Conservation (phyloP, 139 green algal genomes). For the Prasinococcaceae sp. region DNA sequence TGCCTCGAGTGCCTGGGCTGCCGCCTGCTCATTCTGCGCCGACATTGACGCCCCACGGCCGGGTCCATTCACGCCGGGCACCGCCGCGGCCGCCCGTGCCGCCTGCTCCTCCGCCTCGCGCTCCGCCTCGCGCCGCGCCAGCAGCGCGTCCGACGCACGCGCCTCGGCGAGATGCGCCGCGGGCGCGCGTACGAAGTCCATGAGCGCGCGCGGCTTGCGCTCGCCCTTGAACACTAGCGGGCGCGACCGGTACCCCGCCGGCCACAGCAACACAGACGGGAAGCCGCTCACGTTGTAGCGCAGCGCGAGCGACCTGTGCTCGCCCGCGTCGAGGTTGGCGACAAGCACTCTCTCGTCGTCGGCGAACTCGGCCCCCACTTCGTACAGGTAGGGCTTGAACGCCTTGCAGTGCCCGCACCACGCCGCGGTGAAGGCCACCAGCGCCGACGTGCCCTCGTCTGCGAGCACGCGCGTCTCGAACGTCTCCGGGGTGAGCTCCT, state of each 20-base stretch:
- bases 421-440: conserved; percentile 9
- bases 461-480: conserved; percentile 10
- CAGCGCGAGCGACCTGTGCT: not conserved
- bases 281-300: conserved; percentile 7
- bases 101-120: not conserved
- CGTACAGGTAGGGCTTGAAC: not conserved
- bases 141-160: not conserved
- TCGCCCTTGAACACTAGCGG: not conserved
- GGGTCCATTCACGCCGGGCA: no score
- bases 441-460: not conserved
- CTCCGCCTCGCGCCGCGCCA: not conserved
- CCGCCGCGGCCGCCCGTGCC: no score
- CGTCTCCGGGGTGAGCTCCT: conserved; percentile 1
- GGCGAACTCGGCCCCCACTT: conserved; percentile 4
- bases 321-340: conserved; percentile 3
- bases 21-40: not conserved
- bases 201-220: not conserved
- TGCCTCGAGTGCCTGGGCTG: not conserved
- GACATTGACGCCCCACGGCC: no score
- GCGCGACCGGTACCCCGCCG: not conserved
- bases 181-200: conserved; percentile 3
- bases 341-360: conserved; percentile 3
- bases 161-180: not conserved
- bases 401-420: conserved; percentile 15
- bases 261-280: conserved; percentile 1